Conservation (phyloP, 768 basidiomycete genomes). For the Lactifluus rugatus region DNA sequence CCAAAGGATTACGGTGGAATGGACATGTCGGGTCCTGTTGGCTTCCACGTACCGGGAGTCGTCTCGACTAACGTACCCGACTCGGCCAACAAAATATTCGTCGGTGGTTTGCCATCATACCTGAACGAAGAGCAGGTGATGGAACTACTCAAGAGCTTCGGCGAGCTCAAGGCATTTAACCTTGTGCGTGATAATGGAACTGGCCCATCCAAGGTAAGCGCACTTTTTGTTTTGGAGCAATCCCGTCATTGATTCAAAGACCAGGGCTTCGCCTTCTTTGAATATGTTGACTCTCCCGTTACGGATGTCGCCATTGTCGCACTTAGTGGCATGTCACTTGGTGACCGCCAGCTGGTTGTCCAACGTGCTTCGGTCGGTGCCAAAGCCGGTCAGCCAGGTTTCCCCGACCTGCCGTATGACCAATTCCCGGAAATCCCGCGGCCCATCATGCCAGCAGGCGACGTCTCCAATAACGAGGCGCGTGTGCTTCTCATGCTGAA, state of each 20-base stretch:
- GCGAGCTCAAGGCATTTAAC: constrained; percentile 96
- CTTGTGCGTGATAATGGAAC: constrained; percentile 90
- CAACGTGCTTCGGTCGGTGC: constrained; percentile 95
- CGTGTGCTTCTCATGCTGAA: constrained; percentile 95
- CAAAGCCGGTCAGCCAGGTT: constrained; percentile 60
- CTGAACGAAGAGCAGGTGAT: constrained; percentile 98
- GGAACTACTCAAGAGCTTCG: constrained; percentile 94
- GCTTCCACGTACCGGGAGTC: constrained; percentile 83
- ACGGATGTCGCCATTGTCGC: constrained; percentile 96
- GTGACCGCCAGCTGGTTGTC: constrained; percentile 90
- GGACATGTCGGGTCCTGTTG: constrained; percentile 35
- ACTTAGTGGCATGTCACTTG: constrained; percentile 95
- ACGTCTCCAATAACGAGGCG: constrained; percentile 41
- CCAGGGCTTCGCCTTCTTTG: constrained; percentile 98
- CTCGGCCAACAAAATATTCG: constrained; percentile 95
- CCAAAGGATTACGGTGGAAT: constrained; percentile 96
- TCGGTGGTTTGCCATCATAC: constrained; percentile 91
- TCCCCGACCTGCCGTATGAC: constrained; percentile 61
- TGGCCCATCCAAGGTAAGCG: constrained; percentile 72
- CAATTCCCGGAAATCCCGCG: constrained; percentile 77
- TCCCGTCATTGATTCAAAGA: not conserved
- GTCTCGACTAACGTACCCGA: constrained; percentile 97
- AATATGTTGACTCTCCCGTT: constrained; percentile 81
- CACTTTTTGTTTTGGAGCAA: not conserved
- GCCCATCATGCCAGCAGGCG: constrained; percentile 81